Evolutionary conservation across 2,329 filamentous ascomycete genomes (phyloP).

Genomic region (Clonostachys rhizophaga): DNA sequence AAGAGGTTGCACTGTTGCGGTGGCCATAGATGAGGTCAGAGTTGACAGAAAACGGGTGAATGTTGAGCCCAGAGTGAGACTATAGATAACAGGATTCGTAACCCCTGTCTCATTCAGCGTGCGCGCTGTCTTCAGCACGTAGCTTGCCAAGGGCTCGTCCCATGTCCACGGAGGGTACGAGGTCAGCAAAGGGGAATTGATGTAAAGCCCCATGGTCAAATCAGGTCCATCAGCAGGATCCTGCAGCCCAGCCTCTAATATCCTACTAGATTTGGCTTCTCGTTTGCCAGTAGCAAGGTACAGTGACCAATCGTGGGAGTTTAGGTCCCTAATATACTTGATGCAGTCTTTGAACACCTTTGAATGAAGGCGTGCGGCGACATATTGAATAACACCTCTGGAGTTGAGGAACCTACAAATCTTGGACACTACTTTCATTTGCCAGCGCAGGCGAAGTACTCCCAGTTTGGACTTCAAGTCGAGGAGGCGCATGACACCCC

Average conservation of each 20-base stretch:
- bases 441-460: constrained; percentile 47
- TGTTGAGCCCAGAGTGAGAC: constrained; percentile 24
- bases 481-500: constrained; percentile 51
- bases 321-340: constrained; percentile 52
- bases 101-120: constrained; percentile 18
- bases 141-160: constrained; percentile 24
- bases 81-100: constrained; percentile 29
- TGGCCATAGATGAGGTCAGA: constrained; percentile 25
- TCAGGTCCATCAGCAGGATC: background rate
- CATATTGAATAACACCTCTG: constrained; percentile 50
- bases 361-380: constrained; percentile 48
- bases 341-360: constrained; percentile 58
- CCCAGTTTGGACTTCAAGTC: constrained; percentile 56
- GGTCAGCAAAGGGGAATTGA: background rate
- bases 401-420: constrained; percentile 53
- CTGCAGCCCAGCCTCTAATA: background rate
- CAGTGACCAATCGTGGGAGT: constrained; percentile 49
- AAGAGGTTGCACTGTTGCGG: constrained; percentile 20
- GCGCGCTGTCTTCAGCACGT: constrained; percentile 20
- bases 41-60: constrained; percentile 30
- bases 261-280: background rate
- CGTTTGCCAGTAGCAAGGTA: constrained; percentile 45
- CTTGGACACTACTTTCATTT: constrained; percentile 57
- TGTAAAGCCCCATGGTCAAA: background rate
- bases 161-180: constrained; percentile 17